Base-by-base conservation (phyloP, 352 stramenopile genomes). In the Halophytophthora batemanensis region DNA sequence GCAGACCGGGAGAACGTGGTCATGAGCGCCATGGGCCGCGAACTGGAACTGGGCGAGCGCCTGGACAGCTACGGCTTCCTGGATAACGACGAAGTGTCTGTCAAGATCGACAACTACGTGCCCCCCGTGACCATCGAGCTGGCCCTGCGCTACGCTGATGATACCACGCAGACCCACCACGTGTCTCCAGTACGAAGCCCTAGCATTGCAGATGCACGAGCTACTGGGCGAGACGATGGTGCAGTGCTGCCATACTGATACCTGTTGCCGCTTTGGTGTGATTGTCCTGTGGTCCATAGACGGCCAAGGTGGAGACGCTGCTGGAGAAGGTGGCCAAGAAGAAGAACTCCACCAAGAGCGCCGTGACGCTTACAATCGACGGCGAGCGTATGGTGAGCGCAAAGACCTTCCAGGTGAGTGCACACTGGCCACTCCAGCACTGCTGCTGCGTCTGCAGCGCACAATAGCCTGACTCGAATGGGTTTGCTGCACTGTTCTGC, bases 61-160 rank as follows among this genome's bases (percentile, higher is more conserved):
- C 60, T 90, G 7, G 71, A 74, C 35, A 65, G 43, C 43, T 82
- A 86, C 47, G 68, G 66, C 2, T 58, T 90, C 23, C 63, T 75
- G 0, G 69, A 87, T 31, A 54, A 69, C 23, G 80, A 90, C 35
- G 80, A 86, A n/a, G 79, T 90, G 42, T 68, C 53, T 0, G 80
- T 90, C 6, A 61, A 64, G 57, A 56, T 87, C 19, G 56, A 56
- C 15, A 78, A 72, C 25, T 59, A 35, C 3, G 70, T 74, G 3
- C 60, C 69, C 18, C 36, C 67, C 10, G 45, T 56, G 2, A 56
- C 68, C 4, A 72, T 87, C 31, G 49, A 61, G 19, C 33, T 86
- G 18, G 67, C 69, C 12, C 48, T 87, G 15, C 74, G 77, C 45
- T 86, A 73, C 21, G 49, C 53, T 15, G 68, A 71, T 39, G 70